These are phyloP conservation scores for Teunomyces barrocoloradensis DNA, from an alignment of 805 yeast genomes.

Conservation along the genomic window DNA sequence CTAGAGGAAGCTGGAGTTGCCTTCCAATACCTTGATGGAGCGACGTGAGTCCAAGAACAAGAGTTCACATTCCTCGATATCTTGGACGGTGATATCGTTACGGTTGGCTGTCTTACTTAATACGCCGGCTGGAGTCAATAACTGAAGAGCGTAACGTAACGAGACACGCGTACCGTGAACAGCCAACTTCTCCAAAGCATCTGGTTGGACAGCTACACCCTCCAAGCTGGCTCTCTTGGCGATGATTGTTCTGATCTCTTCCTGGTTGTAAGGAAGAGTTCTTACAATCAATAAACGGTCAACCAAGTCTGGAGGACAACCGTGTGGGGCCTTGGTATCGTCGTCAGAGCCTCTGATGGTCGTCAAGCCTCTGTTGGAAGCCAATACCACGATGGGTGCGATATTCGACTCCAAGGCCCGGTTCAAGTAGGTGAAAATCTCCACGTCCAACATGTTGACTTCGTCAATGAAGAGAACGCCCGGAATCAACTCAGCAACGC, in stretches of 20 bases:
- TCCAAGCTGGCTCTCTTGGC: conserved; percentile 81
- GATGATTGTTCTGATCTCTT: conserved; percentile 79
- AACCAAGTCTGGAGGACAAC: conserved; percentile 91
- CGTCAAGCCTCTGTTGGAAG: conserved; percentile 93
- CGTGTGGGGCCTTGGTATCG: conserved; percentile 87
- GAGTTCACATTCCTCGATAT: conserved; percentile 78
- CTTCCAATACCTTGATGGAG: conserved; percentile 67
- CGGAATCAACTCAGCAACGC: conserved; percentile 95
- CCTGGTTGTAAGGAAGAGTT: conserved; percentile 82
- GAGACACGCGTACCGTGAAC: conserved; percentile 73
- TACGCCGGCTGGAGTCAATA: conserved; percentile 86
- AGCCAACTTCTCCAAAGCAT: conserved; percentile 76
- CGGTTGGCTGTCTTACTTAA: conserved; percentile 74
- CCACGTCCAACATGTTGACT: conserved; percentile 97
- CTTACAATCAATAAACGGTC: conserved; percentile 90
- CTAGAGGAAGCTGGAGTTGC: conserved; percentile 38
- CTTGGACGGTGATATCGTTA: conserved; percentile 60
- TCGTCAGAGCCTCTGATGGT: conserved; percentile 86
- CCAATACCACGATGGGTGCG: conserved; percentile 93
- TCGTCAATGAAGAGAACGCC: conserved; percentile 98
- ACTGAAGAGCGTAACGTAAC: conserved; percentile 86
- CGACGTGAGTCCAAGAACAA: conserved; percentile 85
- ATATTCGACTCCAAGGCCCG: conserved; percentile 88
- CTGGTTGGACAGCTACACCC: conserved; percentile 57
- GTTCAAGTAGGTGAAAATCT: conserved; percentile 92